phyloP scores from a whole-genome alignment of 352 stramenopile species.

The Pythium oligandrum region DNA sequence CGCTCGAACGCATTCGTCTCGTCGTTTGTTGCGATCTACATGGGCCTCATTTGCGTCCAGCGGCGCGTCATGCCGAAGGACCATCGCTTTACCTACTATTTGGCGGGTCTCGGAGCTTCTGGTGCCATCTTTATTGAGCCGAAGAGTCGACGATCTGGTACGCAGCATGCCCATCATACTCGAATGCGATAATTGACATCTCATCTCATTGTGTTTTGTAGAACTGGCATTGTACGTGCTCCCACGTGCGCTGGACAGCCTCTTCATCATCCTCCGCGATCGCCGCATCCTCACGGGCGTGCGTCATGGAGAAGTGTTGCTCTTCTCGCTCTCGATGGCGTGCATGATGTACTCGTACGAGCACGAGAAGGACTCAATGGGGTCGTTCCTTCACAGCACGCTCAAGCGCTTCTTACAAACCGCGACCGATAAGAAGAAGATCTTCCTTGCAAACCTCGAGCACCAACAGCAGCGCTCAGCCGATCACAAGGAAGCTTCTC shows the following conservation, averaged over 20 bases:
- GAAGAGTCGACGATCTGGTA: slow-evolving; percentile 76
- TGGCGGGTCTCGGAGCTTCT: slow-evolving; percentile 58
- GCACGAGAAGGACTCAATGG: slow-evolving; percentile 68
- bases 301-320: slow-evolving; percentile 58
- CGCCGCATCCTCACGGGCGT: slow-evolving; percentile 64
- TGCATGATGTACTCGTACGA: slow-evolving; percentile 86
- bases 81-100: slow-evolving; percentile 75
- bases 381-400: slow-evolving; percentile 52
- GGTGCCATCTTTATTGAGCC: slow-evolving; percentile 71
- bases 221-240: slow-evolving; percentile 79
- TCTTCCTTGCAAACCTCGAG: slow-evolving; percentile 32
- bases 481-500: no score
- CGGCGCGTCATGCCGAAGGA: slow-evolving; percentile 47
- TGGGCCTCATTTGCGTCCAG: slow-evolving; percentile 60
- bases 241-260: slow-evolving; percentile 67
- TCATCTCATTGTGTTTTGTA: slow-evolving; percentile 12
- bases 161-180: not conserved
- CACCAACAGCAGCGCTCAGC: slow-evolving; percentile 9
- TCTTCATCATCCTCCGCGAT: slow-evolving; percentile 74
- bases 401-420: slow-evolving; percentile 79
- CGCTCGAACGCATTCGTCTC: slow-evolving; percentile 74
- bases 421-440: slow-evolving; percentile 63
- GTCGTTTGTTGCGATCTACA: slow-evolving; percentile 70
- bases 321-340: slow-evolving; percentile 77
- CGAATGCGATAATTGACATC: not conserved